These are phyloP conservation scores for Floccularia luteovirens DNA, from an alignment of 768 basidiomycete species.

Conservation along the genomic window DNA sequence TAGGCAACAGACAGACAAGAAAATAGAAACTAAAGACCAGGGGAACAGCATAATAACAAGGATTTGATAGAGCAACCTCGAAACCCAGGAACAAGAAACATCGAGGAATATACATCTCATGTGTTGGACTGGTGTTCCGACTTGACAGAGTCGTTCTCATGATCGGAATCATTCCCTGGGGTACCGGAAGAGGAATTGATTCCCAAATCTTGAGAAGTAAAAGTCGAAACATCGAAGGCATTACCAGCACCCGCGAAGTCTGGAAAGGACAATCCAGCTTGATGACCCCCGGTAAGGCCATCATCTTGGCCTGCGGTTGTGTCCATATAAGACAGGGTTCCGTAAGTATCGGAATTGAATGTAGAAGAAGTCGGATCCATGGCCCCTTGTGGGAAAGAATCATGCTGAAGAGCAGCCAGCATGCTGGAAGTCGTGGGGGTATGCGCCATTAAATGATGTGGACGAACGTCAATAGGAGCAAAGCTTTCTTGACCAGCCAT, in stretches of 20 bases:
- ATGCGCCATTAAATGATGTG: slow-evolving; percentile 60
- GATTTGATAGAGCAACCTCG: slow-evolving; percentile 8
- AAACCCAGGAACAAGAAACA: slow-evolving; percentile 11
- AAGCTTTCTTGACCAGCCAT: slow-evolving; percentile 86
- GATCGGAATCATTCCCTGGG: slow-evolving; percentile 51
- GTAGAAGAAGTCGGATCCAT: slow-evolving; percentile 56
- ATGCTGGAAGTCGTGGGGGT: slow-evolving; percentile 88
- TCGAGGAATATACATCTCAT: slow-evolving; percentile 14
- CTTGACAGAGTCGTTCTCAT: slow-evolving; percentile 60
- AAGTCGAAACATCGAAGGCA: slow-evolving; percentile 65
- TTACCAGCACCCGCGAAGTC: slow-evolving; percentile 59
- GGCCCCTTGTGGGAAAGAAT: slow-evolving; percentile 57
- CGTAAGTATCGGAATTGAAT: slow-evolving; percentile 65
- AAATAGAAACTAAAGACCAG: slow-evolving; percentile 14
- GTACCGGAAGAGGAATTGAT: slow-evolving; percentile 41
- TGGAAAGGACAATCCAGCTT: slow-evolving; percentile 59
- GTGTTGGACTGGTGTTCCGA: slow-evolving; percentile 41
- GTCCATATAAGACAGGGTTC: slow-evolving; percentile 72
- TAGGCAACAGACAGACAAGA: slow-evolving; percentile 14
- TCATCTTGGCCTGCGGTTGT: slow-evolving; percentile 59
- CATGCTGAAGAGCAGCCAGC: slow-evolving; percentile 81
- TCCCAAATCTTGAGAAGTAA: slow-evolving; percentile 59
- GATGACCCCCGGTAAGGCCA: slow-evolving; percentile 46
- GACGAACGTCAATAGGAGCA: slow-evolving; percentile 53
- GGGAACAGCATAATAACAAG: slow-evolving; percentile 1